These are phyloP conservation scores for Haplographium delicatum DNA, from an alignment of 495 filamentous ascomycete genomes.

Conservation along the genomic window DNA sequence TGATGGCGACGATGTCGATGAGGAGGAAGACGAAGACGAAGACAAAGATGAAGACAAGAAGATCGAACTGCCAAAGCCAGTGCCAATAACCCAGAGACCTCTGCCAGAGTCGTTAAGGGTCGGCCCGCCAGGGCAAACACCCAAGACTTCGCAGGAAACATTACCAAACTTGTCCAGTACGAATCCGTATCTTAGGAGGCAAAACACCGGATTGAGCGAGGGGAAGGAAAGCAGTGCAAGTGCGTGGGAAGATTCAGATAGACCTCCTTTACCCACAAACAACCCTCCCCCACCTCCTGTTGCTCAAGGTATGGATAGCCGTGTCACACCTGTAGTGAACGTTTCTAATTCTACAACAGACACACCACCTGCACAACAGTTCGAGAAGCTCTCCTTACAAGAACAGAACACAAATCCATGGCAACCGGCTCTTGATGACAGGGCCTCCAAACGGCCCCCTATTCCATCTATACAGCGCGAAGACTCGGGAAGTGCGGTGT, in stretches of 20 bases:
- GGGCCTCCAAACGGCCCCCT: constrained; percentile 8
- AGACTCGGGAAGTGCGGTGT: constrained; percentile 14
- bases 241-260: constrained; percentile 20
- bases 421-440: constrained; percentile 37
- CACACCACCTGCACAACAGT: constrained; percentile 24
- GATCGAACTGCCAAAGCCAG: constrained; percentile 10
- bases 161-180: constrained; percentile 28
- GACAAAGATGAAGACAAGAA: constrained; percentile 5
- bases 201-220: constrained; percentile 23
- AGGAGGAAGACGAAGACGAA: constrained; percentile 12
- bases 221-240: constrained; percentile 20
- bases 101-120: constrained; percentile 29
- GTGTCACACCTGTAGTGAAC: neutral
- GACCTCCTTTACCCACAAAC: constrained; percentile 9
- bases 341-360: constrained; percentile 11
- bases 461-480: constrained; percentile 7
- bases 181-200: constrained; percentile 48
- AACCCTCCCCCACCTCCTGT: constrained; percentile 23
- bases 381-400: constrained; percentile 34
- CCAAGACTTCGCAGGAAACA: constrained; percentile 16
- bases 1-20: too few species aligned
- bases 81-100: too few species aligned
- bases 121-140: constrained; percentile 23
- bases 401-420: constrained; percentile 47
- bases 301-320: constrained; percentile 5